These are phyloP conservation scores for Naganishia kalamii DNA, from an alignment of 768 basidiomycete genomes.

Conservation along the genomic window DNA sequence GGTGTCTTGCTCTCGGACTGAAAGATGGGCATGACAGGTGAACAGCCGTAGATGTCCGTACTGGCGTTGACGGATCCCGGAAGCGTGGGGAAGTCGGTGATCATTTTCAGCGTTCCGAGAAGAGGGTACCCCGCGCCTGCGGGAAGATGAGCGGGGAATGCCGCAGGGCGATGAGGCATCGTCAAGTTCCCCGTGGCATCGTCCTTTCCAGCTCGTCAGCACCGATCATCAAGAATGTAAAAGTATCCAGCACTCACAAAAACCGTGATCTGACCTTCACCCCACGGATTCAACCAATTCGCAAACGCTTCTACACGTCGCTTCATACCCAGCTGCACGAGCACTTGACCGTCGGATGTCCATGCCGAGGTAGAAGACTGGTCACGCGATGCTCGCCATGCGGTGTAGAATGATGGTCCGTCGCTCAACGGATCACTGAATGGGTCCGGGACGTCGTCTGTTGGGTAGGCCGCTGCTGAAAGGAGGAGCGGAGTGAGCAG, in stretches of 20 bases:
- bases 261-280: conserved; percentile 18
- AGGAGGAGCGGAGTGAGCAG: not conserved
- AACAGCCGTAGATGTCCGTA: conserved; percentile 19
- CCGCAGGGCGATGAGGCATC: conserved; percentile 40
- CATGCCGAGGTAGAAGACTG: not conserved
- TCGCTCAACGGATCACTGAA: conserved; percentile 8
- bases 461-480: not conserved
- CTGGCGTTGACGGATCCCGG: not conserved
- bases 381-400: not conserved
- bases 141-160: conserved; percentile 35
- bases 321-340: not conserved
- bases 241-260: conserved; percentile 3
- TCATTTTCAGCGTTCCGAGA: conserved; percentile 3
- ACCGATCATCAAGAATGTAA: not conserved
- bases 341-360: not conserved
- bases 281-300: conserved; percentile 22
- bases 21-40: not conserved
- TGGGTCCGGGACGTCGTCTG: conserved; percentile 5
- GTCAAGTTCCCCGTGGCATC: conserved; percentile 30
- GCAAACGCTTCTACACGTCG: conserved; percentile 12
- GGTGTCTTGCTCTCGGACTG: no score
- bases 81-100: conserved; percentile 15
- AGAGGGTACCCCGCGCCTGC: conserved; percentile 1
- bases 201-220: not conserved
- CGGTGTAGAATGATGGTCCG: not conserved